These are phyloP conservation scores for Melastoma malabathricum DNA, from an alignment of 345 rosid species.

Conservation along the genomic window DNA sequence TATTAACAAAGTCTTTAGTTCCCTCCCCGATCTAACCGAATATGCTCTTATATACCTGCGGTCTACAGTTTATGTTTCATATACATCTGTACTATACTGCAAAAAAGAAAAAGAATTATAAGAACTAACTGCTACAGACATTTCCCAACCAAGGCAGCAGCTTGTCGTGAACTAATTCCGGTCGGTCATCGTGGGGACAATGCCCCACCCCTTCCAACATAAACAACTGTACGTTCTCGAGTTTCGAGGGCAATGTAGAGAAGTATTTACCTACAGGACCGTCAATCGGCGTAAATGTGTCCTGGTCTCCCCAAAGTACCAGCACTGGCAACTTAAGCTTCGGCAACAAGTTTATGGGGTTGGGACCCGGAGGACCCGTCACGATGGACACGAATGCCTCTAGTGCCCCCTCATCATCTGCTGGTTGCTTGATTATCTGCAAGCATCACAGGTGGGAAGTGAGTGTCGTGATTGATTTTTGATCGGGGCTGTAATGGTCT, in stretches of 20 bases:
- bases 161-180: slow-evolving; percentile 54
- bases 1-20: too few relatives aligned
- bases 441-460: slow-evolving; percentile 5
- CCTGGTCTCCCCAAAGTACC: slow-evolving; percentile 75
- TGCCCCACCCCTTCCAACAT: slow-evolving; percentile 76
- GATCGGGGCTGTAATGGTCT: background rate
- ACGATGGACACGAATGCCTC: slow-evolving; percentile 79
- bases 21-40: too few relatives aligned
- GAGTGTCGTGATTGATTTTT: background rate
- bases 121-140: too few relatives aligned
- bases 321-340: slow-evolving; percentile 41
- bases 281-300: slow-evolving; percentile 71
- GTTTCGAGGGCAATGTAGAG: slow-evolving; percentile 40
- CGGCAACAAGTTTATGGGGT: slow-evolving; percentile 54
- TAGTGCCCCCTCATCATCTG: slow-evolving; percentile 67
- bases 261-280: slow-evolving; percentile 84
- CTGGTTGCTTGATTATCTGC: slow-evolving; percentile 73
- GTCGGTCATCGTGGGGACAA: slow-evolving; percentile 83
- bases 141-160: slow-evolving; percentile 65
- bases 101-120: too few relatives aligned
- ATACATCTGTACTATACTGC: too few relatives aligned
- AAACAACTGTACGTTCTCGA: slow-evolving; percentile 42
- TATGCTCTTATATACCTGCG: too few relatives aligned
- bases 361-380: slow-evolving; percentile 95
- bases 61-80: too few relatives aligned